Base-by-base conservation (phyloP, 768 basidiomycete genomes). In the Antrodiella citrinella region DNA sequence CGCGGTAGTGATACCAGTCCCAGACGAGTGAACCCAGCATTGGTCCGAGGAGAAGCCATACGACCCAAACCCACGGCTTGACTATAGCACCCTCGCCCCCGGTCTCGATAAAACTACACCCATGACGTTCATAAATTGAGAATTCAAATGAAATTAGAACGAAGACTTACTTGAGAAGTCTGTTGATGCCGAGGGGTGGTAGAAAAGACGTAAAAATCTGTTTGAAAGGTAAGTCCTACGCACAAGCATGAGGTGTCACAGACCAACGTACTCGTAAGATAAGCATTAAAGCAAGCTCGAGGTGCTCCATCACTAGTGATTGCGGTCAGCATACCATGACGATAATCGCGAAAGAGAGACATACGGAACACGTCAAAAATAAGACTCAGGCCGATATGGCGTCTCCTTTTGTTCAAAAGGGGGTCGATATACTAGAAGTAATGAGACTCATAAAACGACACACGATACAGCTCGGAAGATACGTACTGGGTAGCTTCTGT, bases 21-120 rank as follows among this genome's bases (percentile, higher is more conserved):
- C 74, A 70, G n/a, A 68, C 54, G 10, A 83, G 22, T 7, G 75
- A 66, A n/a, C 65, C 67, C 4, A 73, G 0, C 4, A 69, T 57
- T 12, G 78, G 76, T n/a, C 76, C 80, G 3, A 75, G 44, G 51
- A 78, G 72, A 13, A 82, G 66, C 62, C 66, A 67, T 0, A 62
- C 39, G 18, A 86, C 74, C 83, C 84, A 87, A 7, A 87, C 74
- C 77, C 84, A 85, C 1, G 86, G 85, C 30, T 73, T 72, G 26
- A 82, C 65, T 4, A 67, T 57, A 0, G 81, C 70, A 20, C 62
- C 72, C 51, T 73, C 59, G 3, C 78, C 79, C n/a, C 67, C 63
- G 4, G 63, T 73, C 64, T 86, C 83, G 9, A 87, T 65, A 59
- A 85, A 81, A 26, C 76, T 81, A 47, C n/a, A n/a, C n/a, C 15